Evolutionary conservation across 78 protist species (phyloP), one percentile per base, ranked within the genome.

Genomic region (Tieghemostelium lacteum): DNA sequence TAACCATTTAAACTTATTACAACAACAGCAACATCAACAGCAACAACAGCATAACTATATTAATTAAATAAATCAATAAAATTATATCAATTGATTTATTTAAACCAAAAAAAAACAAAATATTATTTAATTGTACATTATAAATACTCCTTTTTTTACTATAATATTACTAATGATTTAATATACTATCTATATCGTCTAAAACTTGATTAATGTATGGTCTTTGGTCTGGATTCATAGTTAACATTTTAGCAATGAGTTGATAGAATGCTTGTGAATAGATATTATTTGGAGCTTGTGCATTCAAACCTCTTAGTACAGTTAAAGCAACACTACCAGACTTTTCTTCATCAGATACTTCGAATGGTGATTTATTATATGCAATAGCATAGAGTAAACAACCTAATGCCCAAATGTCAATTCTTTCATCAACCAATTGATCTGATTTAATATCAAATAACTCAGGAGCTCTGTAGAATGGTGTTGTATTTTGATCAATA

Each of bases 331-430:
- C 75, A 39, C 76, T 67, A 2, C 77, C 75, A 28, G 61, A 54
- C 28, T 37, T 37, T 14, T 67, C 76, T 8, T 64, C 63, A 24
- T 36, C 57, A 12, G 66, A 40, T 24, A 72, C 58, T 57, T 87
- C 93, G 61, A 87, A 87, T 2, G 93, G 93, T 33, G 85, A 75
- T 60, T 50, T 67, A 40, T 75, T 73, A 34, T 55, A 87, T 6
- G 93, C 73, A 85, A 87, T 87, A 14, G 93, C 73, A 33, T 87
- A 87, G 8, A 87, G 85, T 24, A 76, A 36, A 76, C 93, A 87
- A 16, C 93, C 93, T 17, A 87, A 60, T 69, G 86, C 74, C 93
- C 93, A 87, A 24, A 87, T 50, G 60, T 87, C 93, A 0, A 70
- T 74, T 67, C 93, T 55, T 87, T 87, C 93, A 61, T 87, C 93